A percentile compares a stretch with the other conserved stretches of the same genome.
phyloP scores from a whole-genome alignment of 805 yeast species.

The Saccharomycopsis sp. region DNA sequence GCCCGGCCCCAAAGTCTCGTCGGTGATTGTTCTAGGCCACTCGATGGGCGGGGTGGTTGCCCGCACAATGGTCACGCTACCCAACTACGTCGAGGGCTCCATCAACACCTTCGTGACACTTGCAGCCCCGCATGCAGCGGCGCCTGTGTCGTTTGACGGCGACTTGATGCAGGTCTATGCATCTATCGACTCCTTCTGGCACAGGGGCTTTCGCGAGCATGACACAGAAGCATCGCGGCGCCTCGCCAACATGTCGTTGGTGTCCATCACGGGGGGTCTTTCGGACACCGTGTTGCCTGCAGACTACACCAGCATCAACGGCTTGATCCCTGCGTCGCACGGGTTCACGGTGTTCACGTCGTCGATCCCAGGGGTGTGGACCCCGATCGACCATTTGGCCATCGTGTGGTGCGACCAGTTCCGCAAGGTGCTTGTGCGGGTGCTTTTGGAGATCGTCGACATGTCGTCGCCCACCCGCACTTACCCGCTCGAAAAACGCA shows the following conservation, averaged over 20 bases:
- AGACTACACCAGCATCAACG: conserved; percentile 72
- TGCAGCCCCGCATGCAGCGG: conserved; percentile 84
- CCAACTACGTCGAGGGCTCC: conserved; percentile 63
- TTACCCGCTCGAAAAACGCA: conserved; percentile 43
- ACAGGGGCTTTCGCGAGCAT: conserved; percentile 41
- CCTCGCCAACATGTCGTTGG: conserved; percentile 51
- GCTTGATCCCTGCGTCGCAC: conserved; percentile 60
- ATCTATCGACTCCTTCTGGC: conserved; percentile 74
- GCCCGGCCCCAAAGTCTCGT: conserved; percentile 39
- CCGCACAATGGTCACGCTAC: conserved; percentile 69
- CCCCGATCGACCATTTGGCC: conserved; percentile 88
- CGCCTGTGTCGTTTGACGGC: conserved; percentile 90
- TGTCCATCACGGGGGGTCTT: conserved; percentile 86
- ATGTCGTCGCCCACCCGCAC: conserved; percentile 41
- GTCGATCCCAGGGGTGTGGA: conserved; percentile 86
- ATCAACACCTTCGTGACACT: conserved; percentile 78
- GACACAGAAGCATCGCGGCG: conserved; percentile 35
- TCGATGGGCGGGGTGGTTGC: conserved; percentile 99
- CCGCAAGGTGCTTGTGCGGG: conserved; percentile 52
- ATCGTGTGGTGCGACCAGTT: conserved; percentile 93
- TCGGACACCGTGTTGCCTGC: conserved; percentile 77
- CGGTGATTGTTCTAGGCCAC: conserved; percentile 79
- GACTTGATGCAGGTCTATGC: conserved; percentile 71
- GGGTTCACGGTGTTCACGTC: conserved; percentile 80
- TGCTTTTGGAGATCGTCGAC: conserved; percentile 55